Percentiles rank a stretch among this genome's conserved stretches.
Evolutionary conservation across 257 asterid species (phyloP).

Genomic region (Hygrophila difformis): DNA sequence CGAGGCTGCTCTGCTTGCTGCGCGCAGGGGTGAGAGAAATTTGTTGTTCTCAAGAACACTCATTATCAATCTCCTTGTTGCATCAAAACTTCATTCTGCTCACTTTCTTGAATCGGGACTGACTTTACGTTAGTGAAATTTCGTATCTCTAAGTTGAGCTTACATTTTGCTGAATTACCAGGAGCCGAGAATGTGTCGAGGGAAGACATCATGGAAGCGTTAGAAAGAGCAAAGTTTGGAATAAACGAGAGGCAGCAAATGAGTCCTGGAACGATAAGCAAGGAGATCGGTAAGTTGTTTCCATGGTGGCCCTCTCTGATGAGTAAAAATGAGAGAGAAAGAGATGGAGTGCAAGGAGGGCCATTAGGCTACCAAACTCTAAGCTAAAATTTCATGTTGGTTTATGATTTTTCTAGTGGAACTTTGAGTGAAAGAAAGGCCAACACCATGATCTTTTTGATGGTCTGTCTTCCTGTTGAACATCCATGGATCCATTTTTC

Average conservation of each 20-base stretch:
- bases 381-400: too few relatives aligned
- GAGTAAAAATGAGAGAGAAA: constrained; percentile 35
- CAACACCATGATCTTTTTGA: too few relatives aligned
- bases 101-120: too few relatives aligned
- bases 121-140: too few relatives aligned
- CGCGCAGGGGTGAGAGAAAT: constrained; percentile 71
- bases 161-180: constrained; percentile 15
- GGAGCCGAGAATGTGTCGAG: constrained; percentile 75
- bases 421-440: too few relatives aligned
- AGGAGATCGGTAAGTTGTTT: constrained; percentile 65
- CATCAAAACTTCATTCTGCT: too few relatives aligned
- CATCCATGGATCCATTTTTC: too few relatives aligned
- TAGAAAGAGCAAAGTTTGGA: constrained; percentile 86
- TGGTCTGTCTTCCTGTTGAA: too few relatives aligned
- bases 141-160: background rate
- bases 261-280: constrained; percentile 33
- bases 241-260: constrained; percentile 43
- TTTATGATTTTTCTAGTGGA: too few relatives aligned
- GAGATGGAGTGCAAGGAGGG: constrained; percentile 48
- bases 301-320: constrained; percentile 86
- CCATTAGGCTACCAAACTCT: constrained; percentile 76
- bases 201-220: constrained; percentile 90
- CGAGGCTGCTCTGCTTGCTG: constrained; percentile 91
- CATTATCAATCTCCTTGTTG: too few relatives aligned
- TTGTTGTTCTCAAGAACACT: background rate